These are phyloP conservation scores for Scenedesmus sp. DNA, from an alignment of 163 green algal genomes.

Conservation along the genomic window DNA sequence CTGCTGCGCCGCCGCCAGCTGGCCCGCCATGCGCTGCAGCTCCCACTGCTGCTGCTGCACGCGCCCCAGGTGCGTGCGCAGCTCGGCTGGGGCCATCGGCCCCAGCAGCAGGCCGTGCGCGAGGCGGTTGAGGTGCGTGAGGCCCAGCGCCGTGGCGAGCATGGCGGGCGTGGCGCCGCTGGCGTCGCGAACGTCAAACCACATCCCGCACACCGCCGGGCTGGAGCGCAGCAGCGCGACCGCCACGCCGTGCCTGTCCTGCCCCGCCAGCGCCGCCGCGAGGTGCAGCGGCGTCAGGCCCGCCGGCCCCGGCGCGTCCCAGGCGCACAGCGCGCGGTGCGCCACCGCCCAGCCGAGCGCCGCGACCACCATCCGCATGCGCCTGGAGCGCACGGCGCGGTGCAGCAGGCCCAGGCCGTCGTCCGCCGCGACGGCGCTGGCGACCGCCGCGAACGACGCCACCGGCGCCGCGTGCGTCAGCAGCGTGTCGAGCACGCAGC, in stretches of 20 bases:
- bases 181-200: background rate
- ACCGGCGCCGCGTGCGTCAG: background rate
- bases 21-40: background rate
- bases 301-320: conserved; percentile 4
- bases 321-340: background rate
- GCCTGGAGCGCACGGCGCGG: conserved; percentile 22
- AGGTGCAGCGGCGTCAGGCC: conserved; percentile 31
- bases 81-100: background rate
- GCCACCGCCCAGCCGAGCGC: conserved; percentile 4
- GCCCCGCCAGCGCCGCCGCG: background rate
- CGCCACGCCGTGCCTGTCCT: conserved; percentile 12
- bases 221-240: background rate
- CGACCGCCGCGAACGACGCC: conserved; percentile 13
- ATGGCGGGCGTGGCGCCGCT: background rate
- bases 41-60: background rate
- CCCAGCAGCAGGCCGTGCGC: background rate
- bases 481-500: conserved; percentile 9
- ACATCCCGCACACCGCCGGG: background rate
- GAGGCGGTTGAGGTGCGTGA: background rate
- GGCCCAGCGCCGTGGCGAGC: conserved; percentile 1
- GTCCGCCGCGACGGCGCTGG: background rate
- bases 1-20: background rate
- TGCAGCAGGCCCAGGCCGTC: conserved; percentile 23
- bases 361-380: background rate
- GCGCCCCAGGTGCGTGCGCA: background rate